Conservation (phyloP, 768 basidiomycete species). For the Podaxis sp. region DNA sequence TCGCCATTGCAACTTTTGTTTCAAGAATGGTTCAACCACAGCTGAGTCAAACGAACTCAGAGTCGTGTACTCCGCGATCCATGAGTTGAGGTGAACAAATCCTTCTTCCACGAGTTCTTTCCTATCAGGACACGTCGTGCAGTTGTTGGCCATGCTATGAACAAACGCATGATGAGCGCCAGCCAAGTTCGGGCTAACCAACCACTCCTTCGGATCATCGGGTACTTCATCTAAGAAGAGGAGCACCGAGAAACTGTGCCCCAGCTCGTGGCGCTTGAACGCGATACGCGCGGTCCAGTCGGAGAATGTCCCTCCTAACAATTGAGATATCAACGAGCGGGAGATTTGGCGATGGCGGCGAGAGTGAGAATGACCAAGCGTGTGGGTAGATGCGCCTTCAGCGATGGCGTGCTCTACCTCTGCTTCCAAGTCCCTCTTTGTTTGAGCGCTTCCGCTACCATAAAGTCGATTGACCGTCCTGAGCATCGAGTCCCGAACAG, state of each 20-base stretch:
- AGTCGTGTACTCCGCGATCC: constrained; percentile 26
- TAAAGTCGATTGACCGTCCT: constrained; percentile 31
- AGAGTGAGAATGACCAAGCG: neutral
- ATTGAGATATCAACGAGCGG: neutral
- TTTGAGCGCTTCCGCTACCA: constrained; percentile 1
- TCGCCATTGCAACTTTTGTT: constrained; percentile 36
- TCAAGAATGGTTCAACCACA: constrained; percentile 37
- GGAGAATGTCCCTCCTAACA: constrained; percentile 17
- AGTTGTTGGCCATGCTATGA: constrained; percentile 29
- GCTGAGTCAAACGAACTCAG: constrained; percentile 30
- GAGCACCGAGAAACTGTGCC: constrained; percentile 42
- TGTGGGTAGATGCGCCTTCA: too few relatives aligned
- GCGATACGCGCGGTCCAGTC: constrained; percentile 47
- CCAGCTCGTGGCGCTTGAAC: constrained; percentile 43
- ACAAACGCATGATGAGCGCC: constrained; percentile 48
- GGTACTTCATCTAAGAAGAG: constrained; percentile 48
- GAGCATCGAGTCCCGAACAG: constrained; percentile 27
- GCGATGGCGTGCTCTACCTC: too few relatives aligned
- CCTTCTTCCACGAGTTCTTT: constrained; percentile 31
- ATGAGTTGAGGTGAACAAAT: constrained; percentile 38
- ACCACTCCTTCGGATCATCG: constrained; percentile 38
- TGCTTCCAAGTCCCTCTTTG: neutral
- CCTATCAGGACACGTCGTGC: constrained; percentile 40
- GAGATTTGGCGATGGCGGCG: neutral
- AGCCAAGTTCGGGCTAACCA: constrained; percentile 32